Conservation (phyloP, 2,329 filamentous ascomycete genomes). For the Alternaria triticimaculans region DNA sequence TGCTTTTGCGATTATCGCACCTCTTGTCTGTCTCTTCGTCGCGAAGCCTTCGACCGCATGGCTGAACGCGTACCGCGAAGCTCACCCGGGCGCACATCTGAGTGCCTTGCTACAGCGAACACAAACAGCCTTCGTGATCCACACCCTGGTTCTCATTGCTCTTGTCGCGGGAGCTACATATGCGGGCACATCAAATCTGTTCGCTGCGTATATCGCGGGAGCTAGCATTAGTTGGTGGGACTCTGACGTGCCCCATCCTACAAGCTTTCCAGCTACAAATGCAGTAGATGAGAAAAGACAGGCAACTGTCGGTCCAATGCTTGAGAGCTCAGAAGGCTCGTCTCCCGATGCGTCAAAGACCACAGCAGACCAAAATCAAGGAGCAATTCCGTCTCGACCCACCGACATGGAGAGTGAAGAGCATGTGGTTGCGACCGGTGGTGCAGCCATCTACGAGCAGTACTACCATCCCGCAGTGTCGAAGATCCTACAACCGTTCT, state of each 20-base stretch:
- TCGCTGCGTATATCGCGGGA: conserved; percentile 67
- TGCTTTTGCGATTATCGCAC: conserved; percentile 59
- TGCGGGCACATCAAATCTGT: conserved; percentile 67
- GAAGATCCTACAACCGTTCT: conserved; percentile 70
- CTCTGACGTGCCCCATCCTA: conserved; percentile 41
- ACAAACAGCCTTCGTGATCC: conserved; percentile 53
- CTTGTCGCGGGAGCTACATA: conserved; percentile 62
- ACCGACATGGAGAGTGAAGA: background rate
- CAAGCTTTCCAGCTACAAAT: background rate
- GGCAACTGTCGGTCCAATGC: background rate
- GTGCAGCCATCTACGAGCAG: conserved; percentile 51
- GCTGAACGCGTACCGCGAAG: conserved; percentile 44
- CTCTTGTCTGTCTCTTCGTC: conserved; percentile 57
- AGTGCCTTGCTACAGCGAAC: conserved; percentile 32
- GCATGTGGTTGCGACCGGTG: conserved; percentile 17
- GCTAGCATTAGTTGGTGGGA: conserved; percentile 68
- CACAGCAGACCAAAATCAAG: background rate
- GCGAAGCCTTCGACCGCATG: conserved; percentile 51
- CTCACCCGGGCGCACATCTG: conserved; percentile 23
- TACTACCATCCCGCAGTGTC: conserved; percentile 57
- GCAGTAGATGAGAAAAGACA: background rate
- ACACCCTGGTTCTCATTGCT: conserved; percentile 59
- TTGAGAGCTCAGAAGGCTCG: background rate
- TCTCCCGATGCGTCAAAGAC: background rate
- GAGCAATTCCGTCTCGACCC: background rate